A percentile compares a stretch with the other conserved stretches of the same genome.
Evolutionary conservation across 169 alveolate genomes (phyloP).

Genomic region (Plasmodium chabaudi): DNA sequence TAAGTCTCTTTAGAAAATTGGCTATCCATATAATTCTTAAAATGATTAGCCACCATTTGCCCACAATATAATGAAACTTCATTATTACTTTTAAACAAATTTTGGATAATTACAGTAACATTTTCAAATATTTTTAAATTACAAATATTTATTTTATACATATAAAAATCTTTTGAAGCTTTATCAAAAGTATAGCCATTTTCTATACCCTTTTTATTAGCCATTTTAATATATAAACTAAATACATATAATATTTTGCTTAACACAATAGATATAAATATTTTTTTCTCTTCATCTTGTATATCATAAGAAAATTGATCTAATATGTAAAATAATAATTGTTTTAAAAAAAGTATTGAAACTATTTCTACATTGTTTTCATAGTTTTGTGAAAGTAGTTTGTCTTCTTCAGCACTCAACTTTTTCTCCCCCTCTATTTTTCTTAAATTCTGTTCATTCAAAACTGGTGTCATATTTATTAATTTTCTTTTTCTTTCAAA

Average conservation of each 20-base stretch:
- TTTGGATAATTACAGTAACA: conserved; percentile 12
- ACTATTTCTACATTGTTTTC: conserved; percentile 22
- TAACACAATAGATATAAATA: conserved; percentile 27
- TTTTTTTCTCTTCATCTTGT: conserved; percentile 4
- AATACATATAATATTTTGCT: conserved; percentile 53
- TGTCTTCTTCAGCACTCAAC: neutral
- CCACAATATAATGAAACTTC: conserved; percentile 42
- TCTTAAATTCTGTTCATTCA: conserved; percentile 3
- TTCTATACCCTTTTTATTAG: conserved; percentile 13
- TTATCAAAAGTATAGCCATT: conserved; percentile 16
- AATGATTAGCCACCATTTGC: conserved; percentile 55
- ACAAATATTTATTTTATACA: conserved; percentile 21
- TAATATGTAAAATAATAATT: conserved; percentile 26
- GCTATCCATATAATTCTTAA: conserved; percentile 25
- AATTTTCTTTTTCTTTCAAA: conserved; percentile 9
- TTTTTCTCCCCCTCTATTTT: conserved; percentile 6
- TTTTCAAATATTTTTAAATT: conserved; percentile 28
- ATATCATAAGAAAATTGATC: conserved; percentile 14
- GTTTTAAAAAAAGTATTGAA: conserved; percentile 15
- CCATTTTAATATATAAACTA: conserved; percentile 15
- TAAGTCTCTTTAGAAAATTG: neutral
- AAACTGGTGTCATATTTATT: neutral
- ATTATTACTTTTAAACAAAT: conserved; percentile 32
- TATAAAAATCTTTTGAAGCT: conserved; percentile 12
- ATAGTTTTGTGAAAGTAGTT: neutral